Evolutionary conservation across 176 grass and related monocot genomes (phyloP).

Genomic region (Musa schizocarpa): DNA sequence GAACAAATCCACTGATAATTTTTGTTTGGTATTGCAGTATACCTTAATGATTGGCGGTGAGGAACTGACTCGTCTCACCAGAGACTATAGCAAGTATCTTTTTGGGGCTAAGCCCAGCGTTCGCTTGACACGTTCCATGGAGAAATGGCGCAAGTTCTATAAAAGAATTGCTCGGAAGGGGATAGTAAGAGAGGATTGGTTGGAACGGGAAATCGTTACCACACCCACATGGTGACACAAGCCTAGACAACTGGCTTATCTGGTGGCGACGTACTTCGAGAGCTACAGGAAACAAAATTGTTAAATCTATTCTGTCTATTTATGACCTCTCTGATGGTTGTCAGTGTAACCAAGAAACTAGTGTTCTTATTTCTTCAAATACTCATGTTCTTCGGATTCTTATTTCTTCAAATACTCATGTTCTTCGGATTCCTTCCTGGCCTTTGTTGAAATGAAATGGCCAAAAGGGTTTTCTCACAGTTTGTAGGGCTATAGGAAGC

Average conservation of each 20-base stretch:
- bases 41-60: conserved; percentile 76
- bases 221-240: conserved; percentile 34
- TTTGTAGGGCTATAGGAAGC: too few species aligned
- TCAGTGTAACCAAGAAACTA: too few species aligned
- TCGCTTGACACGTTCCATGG: conserved; percentile 44
- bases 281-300: conserved; percentile 2
- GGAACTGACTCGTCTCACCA: conserved; percentile 46
- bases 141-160: conserved; percentile 34
- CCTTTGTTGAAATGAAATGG: too few species aligned
- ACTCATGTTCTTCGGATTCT: too few species aligned
- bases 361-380: too few species aligned
- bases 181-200: conserved; percentile 14
- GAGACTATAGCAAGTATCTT: conserved; percentile 61
- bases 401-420: too few species aligned
- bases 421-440: too few species aligned
- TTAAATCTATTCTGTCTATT: too few species aligned
- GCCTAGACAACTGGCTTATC: conserved; percentile 19
- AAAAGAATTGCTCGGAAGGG: conserved; percentile 27
- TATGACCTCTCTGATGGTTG: too few species aligned
- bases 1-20: not conserved
- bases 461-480: too few species aligned
- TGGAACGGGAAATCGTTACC: conserved; percentile 13
- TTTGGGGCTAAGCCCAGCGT: conserved; percentile 53
- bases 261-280: conserved; percentile 21
- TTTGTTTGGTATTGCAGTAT: conserved; percentile 36